phyloP scores from a whole-genome alignment of 2,329 filamentous ascomycete genomes.

The Pseudocercospora fuligena region DNA sequence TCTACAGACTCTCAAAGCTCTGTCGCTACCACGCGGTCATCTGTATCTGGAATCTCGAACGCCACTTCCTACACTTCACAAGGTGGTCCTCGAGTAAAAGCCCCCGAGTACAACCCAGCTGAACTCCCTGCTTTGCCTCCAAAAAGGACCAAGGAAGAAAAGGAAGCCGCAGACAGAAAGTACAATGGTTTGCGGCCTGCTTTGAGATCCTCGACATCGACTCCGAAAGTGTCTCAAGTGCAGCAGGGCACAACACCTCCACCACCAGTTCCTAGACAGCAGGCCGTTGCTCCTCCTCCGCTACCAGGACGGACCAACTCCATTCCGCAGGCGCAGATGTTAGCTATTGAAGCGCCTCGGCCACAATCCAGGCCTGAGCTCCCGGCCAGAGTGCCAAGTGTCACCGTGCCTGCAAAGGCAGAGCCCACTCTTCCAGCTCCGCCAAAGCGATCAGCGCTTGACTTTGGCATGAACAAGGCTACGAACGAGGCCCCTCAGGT shows the following conservation, averaged over 20 bases:
- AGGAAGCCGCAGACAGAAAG: constrained; percentile 40
- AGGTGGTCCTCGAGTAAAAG: constrained; percentile 33
- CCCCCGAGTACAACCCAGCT: constrained; percentile 62
- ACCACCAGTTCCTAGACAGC: constrained; percentile 23
- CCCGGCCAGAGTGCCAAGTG: constrained; percentile 12
- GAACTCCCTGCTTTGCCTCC: constrained; percentile 61
- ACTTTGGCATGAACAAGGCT: constrained; percentile 34
- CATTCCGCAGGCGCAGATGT: constrained; percentile 6
- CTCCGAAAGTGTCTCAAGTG: constrained; percentile 30
- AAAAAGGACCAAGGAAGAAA: constrained; percentile 51
- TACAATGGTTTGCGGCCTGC: constrained; percentile 27
- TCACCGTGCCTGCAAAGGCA: constrained; percentile 17
- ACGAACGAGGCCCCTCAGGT: constrained; percentile 22
- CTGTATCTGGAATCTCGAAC: constrained; percentile 56
- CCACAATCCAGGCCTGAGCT: constrained; percentile 36
- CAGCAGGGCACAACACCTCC: constrained; percentile 36
- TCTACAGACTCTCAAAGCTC: constrained; percentile 60
- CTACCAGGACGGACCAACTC: constrained; percentile 10
- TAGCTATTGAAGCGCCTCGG: constrained; percentile 21
- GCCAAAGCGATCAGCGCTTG: constrained; percentile 35
- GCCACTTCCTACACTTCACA: constrained; percentile 36
- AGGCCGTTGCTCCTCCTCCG: constrained; percentile 19
- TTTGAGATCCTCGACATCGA: constrained; percentile 30
- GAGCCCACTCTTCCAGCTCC: constrained; percentile 30
- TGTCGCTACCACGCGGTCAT: constrained; percentile 52